These are phyloP conservation scores for Apostasia shenzhenica DNA, from an alignment of 106 monocot species.

Conservation along the genomic window DNA sequence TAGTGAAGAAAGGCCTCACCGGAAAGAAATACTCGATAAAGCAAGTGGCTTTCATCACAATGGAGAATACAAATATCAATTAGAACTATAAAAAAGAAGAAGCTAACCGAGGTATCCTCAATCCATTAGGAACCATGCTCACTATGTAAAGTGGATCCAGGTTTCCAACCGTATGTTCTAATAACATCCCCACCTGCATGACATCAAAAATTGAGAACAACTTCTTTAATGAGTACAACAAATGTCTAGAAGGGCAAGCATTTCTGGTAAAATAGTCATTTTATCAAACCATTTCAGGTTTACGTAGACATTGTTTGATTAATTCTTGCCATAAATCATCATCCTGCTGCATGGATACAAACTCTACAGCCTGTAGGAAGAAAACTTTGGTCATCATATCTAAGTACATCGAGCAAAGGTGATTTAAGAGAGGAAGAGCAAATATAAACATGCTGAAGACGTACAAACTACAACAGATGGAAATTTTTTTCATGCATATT, in stretches of 20 bases:
- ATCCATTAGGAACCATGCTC: slow-evolving; percentile 76
- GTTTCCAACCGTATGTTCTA: slow-evolving; percentile 96
- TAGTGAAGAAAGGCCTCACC: too few species aligned
- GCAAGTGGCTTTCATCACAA: too few species aligned
- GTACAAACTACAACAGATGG: too few species aligned
- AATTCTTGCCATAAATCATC: slow-evolving; percentile 95
- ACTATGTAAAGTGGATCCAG: slow-evolving; percentile 96
- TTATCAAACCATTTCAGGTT: slow-evolving; percentile 85
- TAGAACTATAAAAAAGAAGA: background rate
- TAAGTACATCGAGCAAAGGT: too few species aligned
- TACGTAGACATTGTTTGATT: slow-evolving; percentile 76
- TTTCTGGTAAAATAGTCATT: background rate
- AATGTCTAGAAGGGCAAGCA: background rate
- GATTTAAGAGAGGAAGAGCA: too few species aligned
- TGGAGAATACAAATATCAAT: background rate
- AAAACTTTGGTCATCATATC: slow-evolving; percentile 35
- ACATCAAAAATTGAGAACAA: background rate
- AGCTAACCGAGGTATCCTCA: slow-evolving; percentile 71
- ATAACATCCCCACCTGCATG: slow-evolving; percentile 80
- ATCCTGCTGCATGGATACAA: slow-evolving; percentile 88
- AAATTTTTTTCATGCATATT: too few species aligned
- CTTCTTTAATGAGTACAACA: background rate
- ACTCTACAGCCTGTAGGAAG: slow-evolving; percentile 78
- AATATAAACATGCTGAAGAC: too few species aligned
- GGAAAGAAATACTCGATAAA: too few species aligned